These are phyloP conservation scores for Xerocomellus intermedius DNA, from an alignment of 768 basidiomycete genomes.

Conservation along the genomic window DNA sequence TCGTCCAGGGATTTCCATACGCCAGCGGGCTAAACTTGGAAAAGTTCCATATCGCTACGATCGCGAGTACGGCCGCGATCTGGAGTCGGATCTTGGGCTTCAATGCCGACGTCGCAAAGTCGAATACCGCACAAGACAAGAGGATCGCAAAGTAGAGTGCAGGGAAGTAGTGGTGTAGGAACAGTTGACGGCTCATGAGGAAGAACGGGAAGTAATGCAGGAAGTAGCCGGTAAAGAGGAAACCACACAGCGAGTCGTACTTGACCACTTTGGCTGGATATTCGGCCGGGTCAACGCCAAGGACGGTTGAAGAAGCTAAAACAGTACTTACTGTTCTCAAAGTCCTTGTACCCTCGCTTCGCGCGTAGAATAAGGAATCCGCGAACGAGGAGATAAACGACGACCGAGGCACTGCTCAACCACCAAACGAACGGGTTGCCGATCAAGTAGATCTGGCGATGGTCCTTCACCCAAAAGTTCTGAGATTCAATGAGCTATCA, in stretches of 20 bases:
- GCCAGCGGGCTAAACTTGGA: constrained; percentile 74
- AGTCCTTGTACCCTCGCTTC: constrained; percentile 89
- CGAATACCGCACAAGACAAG: constrained; percentile 73
- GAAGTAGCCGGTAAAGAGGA: constrained; percentile 89
- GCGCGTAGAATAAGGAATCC: constrained; percentile 83
- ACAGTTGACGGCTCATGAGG: constrained; percentile 95
- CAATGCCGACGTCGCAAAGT: constrained; percentile 77
- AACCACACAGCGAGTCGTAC: constrained; percentile 87
- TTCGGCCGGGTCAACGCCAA: background rate
- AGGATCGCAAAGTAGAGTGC: constrained; percentile 94
- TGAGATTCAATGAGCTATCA: constrained; percentile 30
- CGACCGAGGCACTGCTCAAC: constrained; percentile 69
- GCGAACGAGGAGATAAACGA: constrained; percentile 64
- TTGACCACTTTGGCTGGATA: constrained; percentile 79
- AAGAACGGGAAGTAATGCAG: constrained; percentile 97
- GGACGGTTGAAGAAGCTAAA: constrained; percentile 1
- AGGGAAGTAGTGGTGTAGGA: constrained; percentile 97
- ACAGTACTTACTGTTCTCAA: constrained; percentile 74
- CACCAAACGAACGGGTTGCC: constrained; percentile 97
- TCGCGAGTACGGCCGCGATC: constrained; percentile 68
- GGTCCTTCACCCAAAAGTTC: constrained; percentile 99
- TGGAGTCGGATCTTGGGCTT: constrained; percentile 77
- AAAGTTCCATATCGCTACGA: constrained; percentile 79
- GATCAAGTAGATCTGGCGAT: constrained; percentile 91
- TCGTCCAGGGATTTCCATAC: constrained; percentile 90